Percentiles rank a stretch among this genome's conserved stretches.
Conservation (phyloP, 768 basidiomycete genomes). For the Macrolepiota fuliginosa region DNA sequence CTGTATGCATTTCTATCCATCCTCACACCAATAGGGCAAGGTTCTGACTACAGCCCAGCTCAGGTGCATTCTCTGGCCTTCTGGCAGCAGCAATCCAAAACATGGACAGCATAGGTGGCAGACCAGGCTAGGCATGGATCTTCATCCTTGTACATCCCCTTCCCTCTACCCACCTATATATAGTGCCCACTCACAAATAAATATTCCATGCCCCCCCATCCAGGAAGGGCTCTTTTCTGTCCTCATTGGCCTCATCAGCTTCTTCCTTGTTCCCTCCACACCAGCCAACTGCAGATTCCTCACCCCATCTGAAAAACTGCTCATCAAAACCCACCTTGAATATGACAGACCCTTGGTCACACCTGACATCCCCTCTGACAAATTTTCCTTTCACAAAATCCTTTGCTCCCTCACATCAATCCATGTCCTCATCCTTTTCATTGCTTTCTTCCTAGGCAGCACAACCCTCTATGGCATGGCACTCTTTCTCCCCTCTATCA, state of each 20-base stretch:
- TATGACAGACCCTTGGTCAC: conserved; percentile 29
- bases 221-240: conserved; percentile 49
- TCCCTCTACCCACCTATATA: no score
- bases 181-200: background rate
- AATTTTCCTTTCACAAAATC: conserved; percentile 30
- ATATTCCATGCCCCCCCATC: no score
- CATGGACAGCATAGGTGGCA: conserved; percentile 51
- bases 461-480: conserved; percentile 34
- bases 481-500: conserved; percentile 34
- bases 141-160: conserved; percentile 25
- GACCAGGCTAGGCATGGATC: conserved; percentile 50
- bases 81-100: conserved; percentile 58
- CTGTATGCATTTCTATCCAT: conserved; percentile 19
- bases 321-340: conserved; percentile 28
- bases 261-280: conserved; percentile 35
- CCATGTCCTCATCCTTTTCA: conserved; percentile 32
- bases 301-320: conserved; percentile 29
- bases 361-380: conserved; percentile 20
- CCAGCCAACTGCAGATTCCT: conserved; percentile 29
- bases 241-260: conserved; percentile 41
- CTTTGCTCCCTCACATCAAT: conserved; percentile 27
- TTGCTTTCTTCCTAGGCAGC: conserved; percentile 33
- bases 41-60: conserved; percentile 22
- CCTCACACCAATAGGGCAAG: no score
- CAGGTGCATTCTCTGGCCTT: conserved; percentile 63